Evolutionary conservation across 2,329 filamentous ascomycete genomes (phyloP), one percentile per base, ranked within the genome.

Genomic region (Phyllosticta citriasiana): DNA sequence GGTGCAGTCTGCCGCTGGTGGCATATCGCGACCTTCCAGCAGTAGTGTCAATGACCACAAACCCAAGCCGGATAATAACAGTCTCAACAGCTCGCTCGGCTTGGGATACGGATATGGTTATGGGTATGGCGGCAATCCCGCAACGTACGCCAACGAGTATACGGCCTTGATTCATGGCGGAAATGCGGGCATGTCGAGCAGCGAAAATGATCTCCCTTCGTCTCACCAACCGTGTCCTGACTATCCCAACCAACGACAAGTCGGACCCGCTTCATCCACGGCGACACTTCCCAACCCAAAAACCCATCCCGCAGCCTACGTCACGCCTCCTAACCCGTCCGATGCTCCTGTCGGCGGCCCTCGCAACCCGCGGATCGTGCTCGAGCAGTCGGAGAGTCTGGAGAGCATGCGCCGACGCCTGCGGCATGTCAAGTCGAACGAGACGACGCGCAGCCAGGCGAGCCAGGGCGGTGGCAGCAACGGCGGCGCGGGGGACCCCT

Each of bases 351-450:
- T 25, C 33, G 33, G 33, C 33, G 33, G 33, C 9, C 2, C 33
- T 14, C 51, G 51, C n/a, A 53, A 53, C 19, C 19, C 19, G 7
- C 51, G 51, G 10, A 40, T 40, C 33, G 33, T 40, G 33, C 33
- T 40, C 10, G 33, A 54, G 24, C 55, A 61, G 25, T 33, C 33
- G 3, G 25, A 35, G n/a, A 57, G 55, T 30, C 22, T 57, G 16
- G 60, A 61, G 24, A 61, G 60, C 55, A 33, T 73, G 6, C 68
- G 69, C 53, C 65, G 67, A 26, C 67, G 65, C 10, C 59, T 74
- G 40, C 66, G 70, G 22, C 67, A 68, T 40, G 67, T 70, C 2
- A 65, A 66, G n/a, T 73, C 70, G 2, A 73, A 70, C 27, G 70
- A 72, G 8, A 72, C 70, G 0, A 61, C 25, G 24, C 60, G 35